phyloP scores from a whole-genome alignment of 2,329 filamentous ascomycete genomes.

The Aspergillus brasiliensis region DNA sequence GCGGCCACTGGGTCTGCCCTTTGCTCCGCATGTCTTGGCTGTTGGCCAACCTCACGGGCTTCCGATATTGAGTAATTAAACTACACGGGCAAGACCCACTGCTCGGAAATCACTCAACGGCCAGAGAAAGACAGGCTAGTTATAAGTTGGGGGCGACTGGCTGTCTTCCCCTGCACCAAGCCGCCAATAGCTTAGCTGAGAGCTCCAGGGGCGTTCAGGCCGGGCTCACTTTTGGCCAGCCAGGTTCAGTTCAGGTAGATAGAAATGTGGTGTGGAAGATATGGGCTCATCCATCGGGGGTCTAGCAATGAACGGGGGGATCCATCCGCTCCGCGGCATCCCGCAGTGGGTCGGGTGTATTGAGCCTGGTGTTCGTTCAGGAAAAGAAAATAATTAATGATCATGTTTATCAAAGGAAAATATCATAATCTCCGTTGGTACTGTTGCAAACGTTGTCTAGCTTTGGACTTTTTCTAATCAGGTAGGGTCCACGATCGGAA shows the following conservation, averaged over 20 bases:
- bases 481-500: background rate
- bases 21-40: background rate
- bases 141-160: background rate
- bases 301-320: background rate
- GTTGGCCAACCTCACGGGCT: background rate
- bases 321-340: background rate
- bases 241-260: background rate
- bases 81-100: conserved; percentile 5
- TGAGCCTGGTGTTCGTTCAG: background rate
- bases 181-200: background rate
- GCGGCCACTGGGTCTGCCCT: background rate
- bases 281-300: background rate
- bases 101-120: background rate
- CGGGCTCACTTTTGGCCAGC: background rate
- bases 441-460: background rate
- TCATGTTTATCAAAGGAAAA: background rate
- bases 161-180: background rate
- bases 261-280: background rate
- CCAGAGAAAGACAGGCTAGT: background rate
- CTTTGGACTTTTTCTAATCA: background rate
- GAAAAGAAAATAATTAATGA: background rate
- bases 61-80: conserved; percentile 8
- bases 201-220: background rate
- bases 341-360: background rate
- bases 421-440: background rate